Conservation (phyloP, 2,329 filamentous ascomycete species). For the Dactylellina cionopaga region DNA sequence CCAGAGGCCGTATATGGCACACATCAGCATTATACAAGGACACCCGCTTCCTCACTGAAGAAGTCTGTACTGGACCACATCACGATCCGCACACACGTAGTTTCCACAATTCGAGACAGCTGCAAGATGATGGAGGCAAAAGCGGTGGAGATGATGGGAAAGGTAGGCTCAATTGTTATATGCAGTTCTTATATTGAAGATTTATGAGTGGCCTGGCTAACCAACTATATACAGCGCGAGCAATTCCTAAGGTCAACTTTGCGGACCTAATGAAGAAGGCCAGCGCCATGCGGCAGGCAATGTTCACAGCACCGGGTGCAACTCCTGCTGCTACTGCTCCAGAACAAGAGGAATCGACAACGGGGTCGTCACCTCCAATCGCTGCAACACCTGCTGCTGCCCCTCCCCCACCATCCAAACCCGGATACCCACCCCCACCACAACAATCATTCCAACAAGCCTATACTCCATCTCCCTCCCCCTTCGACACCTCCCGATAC, state of each 20-base stretch:
- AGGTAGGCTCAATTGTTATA: no score
- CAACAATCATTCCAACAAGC: neutral
- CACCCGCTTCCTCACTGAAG: conserved; percentile 1
- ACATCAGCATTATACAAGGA: conserved; percentile 34
- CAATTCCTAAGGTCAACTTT: conserved; percentile 46
- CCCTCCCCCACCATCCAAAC: neutral
- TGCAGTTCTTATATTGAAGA: no score
- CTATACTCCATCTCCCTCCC: no score
- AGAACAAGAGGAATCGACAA: no score
- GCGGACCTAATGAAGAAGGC: conserved; percentile 36
- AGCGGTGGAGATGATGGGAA: conserved; percentile 7
- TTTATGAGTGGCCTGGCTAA: no score
- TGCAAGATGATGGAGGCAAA: conserved; percentile 15
- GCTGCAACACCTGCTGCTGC: neutral
- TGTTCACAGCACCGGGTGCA: conserved; percentile 7
- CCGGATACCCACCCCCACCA: no score
- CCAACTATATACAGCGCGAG: neutral
- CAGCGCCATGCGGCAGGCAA: conserved; percentile 5
- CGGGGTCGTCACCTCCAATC: no score
- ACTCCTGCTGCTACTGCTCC: neutral
- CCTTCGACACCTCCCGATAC: conserved; percentile 3
- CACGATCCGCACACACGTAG: neutral
- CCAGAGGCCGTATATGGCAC: conserved; percentile 47
- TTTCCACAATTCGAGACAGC: conserved; percentile 14
- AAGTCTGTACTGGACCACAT: neutral